These are phyloP conservation scores for Alternaria tenuissima DNA, from an alignment of 2,329 filamentous ascomycete species.

Conservation along the genomic window DNA sequence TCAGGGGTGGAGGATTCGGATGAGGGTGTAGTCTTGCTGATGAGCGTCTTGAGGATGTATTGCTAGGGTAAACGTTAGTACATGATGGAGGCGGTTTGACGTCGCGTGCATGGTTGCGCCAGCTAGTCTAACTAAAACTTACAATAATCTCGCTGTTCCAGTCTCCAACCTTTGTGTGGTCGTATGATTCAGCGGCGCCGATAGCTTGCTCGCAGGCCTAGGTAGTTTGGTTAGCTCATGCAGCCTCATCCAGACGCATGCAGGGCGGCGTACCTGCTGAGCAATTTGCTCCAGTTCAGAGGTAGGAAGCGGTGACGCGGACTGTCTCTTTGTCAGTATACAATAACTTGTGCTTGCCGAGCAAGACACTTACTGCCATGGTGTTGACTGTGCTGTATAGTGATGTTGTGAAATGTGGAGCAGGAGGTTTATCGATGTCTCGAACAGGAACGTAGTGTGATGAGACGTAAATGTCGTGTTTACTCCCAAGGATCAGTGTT, in stretches of 20 bases:
- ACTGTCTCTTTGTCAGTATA: conserved; percentile 10
- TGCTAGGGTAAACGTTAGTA: conserved; percentile 64
- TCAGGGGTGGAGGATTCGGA: conserved; percentile 47
- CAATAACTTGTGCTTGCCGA: not conserved
- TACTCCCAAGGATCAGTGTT: conserved; percentile 27
- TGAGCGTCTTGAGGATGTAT: conserved; percentile 77
- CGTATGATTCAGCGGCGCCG: conserved; percentile 78
- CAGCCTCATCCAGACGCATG: not conserved
- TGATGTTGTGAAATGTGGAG: conserved; percentile 15
- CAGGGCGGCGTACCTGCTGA: conserved; percentile 30
- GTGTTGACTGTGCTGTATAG: conserved; percentile 23
- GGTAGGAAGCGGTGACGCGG: conserved; percentile 44
- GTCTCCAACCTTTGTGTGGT: conserved; percentile 81
- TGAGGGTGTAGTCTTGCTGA: conserved; percentile 73
- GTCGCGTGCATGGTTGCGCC: conserved; percentile 11
- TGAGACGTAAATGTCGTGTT: conserved; percentile 23
- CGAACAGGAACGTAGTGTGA: conserved; percentile 1
- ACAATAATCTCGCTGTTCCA: conserved; percentile 97
- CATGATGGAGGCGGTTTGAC: conserved; percentile 31
- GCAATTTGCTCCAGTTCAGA: conserved; percentile 44
- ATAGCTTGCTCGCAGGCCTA: conserved; percentile 86
- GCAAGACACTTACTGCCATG: conserved; percentile 40
- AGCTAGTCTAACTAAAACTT: conserved; percentile 45
- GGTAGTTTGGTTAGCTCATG: conserved; percentile 17
- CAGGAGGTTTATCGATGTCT: conserved; percentile 4